phyloP scores from a whole-genome alignment of 2,329 filamentous ascomycete species.

The Aspergillus neotritici region DNA sequence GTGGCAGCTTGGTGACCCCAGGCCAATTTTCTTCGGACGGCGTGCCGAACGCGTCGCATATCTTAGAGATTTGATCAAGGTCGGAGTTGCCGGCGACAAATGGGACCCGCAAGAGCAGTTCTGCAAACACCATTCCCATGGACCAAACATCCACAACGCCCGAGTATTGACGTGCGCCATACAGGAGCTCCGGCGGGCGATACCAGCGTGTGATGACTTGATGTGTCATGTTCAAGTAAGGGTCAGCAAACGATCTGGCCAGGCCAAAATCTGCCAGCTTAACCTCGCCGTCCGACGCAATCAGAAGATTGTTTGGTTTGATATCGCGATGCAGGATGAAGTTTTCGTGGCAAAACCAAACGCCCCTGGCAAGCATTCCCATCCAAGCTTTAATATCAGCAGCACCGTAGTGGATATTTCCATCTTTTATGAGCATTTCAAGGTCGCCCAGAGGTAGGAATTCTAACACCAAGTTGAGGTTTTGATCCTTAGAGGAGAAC shows the following conservation, averaged over 20 bases:
- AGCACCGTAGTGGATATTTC: slow-evolving; percentile 71
- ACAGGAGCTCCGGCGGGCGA: slow-evolving; percentile 86
- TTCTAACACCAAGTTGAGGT: slow-evolving; percentile 91
- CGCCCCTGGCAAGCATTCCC: slow-evolving; percentile 86
- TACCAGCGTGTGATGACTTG: slow-evolving; percentile 98
- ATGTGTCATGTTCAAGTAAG: slow-evolving; percentile 80
- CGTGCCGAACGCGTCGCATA: slow-evolving; percentile 79
- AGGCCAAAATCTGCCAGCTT: slow-evolving; percentile 98
- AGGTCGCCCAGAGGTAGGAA: slow-evolving; percentile 90
- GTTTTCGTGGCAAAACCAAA: slow-evolving; percentile 96
- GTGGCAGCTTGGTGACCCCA: slow-evolving; percentile 72
- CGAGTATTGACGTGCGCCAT: slow-evolving; percentile 81
- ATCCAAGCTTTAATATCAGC: slow-evolving; percentile 98
- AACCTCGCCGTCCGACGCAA: slow-evolving; percentile 85
- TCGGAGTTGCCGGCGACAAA: slow-evolving; percentile 81
- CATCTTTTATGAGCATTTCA: slow-evolving; percentile 88
- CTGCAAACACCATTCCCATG: slow-evolving; percentile 86
- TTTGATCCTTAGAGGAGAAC: slow-evolving; percentile 94
- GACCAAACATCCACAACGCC: slow-evolving; percentile 93
- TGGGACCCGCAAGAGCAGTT: slow-evolving; percentile 75
- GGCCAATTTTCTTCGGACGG: slow-evolving; percentile 95
- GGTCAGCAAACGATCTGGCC: slow-evolving; percentile 82
- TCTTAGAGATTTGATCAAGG: slow-evolving; percentile 76
- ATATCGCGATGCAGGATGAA: slow-evolving; percentile 94
- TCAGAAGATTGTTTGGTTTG: slow-evolving; percentile 96